phyloP scores from a whole-genome alignment of 345 rosid species.

The Salix koriyanagi region DNA sequence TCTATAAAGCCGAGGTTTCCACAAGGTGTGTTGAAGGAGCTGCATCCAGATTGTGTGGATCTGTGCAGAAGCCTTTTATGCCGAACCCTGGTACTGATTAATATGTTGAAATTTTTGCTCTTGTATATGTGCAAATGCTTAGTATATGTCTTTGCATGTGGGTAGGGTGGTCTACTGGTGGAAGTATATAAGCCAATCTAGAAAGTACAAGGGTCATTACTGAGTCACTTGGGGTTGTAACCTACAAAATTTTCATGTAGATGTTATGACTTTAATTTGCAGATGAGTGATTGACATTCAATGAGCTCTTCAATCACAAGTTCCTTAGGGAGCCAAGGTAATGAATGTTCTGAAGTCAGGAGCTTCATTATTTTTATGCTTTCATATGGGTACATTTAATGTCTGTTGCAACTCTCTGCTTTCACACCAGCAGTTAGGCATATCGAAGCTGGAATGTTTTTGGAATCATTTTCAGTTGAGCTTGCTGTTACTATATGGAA shows the following conservation, averaged over 20 bases:
- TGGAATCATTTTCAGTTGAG: conserved; percentile 66
- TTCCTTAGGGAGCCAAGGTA: conserved; percentile 59
- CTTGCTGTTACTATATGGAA: conserved; percentile 70
- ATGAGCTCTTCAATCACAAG: conserved; percentile 70
- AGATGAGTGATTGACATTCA: conserved; percentile 68
- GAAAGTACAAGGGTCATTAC: neutral
- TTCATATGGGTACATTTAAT: conserved; percentile 2
- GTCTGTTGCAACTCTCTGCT: neutral
- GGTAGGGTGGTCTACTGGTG: neutral
- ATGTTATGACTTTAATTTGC: conserved; percentile 22
- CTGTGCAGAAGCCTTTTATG: conserved; percentile 69
- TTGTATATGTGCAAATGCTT: neutral
- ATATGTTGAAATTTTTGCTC: neutral
- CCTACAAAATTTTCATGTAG: neutral
- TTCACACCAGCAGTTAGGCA: conserved; percentile 2
- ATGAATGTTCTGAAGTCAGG: conserved; percentile 7
- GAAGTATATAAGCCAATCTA: neutral
- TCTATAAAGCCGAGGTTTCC: conserved; percentile 73
- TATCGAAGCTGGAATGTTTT: conserved; percentile 28
- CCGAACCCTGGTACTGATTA: conserved; percentile 54
- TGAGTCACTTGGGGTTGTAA: neutral
- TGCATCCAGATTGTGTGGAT: conserved; percentile 72
- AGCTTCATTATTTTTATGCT: neutral
- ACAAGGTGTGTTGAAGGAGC: conserved; percentile 41
- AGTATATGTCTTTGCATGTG: neutral